Percentiles rank a stretch among this genome's conserved stretches.
phyloP scores from a whole-genome alignment of 306 rosid genomes.

The Benincasa hispida region DNA sequence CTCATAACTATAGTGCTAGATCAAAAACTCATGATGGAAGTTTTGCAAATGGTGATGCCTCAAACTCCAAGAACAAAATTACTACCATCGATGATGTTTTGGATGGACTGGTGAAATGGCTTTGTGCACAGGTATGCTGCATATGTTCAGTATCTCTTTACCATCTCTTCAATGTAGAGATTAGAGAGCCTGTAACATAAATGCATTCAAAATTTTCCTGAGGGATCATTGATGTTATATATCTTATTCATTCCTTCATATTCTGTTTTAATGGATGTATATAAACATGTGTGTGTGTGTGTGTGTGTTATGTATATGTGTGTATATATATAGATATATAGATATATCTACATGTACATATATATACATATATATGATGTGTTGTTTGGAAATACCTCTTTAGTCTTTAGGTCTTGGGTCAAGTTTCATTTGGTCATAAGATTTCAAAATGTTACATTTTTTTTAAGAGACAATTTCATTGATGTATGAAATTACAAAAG shows the following conservation, averaged over 20 bases:
- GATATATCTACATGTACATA: too few relatives aligned
- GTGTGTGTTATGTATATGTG: too few relatives aligned
- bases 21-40: constrained; percentile 44
- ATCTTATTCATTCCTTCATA: not conserved
- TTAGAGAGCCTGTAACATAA: not conserved
- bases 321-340: too few relatives aligned
- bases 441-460: too few relatives aligned
- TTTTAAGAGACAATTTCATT: too few relatives aligned
- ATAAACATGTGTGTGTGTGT: too few relatives aligned
- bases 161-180: not conserved
- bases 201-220: not conserved
- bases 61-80: constrained; percentile 48
- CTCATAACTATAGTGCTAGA: constrained; percentile 49
- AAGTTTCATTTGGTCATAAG: too few relatives aligned
- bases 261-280: not conserved
- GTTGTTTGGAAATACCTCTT: too few relatives aligned
- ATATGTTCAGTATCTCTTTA: not conserved
- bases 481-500: too few relatives aligned
- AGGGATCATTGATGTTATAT: not conserved
- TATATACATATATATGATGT: not conserved
- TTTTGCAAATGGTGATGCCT: constrained; percentile 52
- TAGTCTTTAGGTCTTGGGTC: too few relatives aligned
- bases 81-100: constrained; percentile 72
- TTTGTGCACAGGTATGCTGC: constrained; percentile 73
- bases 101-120: constrained; percentile 91